phyloP scores from a whole-genome alignment of 768 basidiomycete species.

The Psilocybe azurescens region DNA sequence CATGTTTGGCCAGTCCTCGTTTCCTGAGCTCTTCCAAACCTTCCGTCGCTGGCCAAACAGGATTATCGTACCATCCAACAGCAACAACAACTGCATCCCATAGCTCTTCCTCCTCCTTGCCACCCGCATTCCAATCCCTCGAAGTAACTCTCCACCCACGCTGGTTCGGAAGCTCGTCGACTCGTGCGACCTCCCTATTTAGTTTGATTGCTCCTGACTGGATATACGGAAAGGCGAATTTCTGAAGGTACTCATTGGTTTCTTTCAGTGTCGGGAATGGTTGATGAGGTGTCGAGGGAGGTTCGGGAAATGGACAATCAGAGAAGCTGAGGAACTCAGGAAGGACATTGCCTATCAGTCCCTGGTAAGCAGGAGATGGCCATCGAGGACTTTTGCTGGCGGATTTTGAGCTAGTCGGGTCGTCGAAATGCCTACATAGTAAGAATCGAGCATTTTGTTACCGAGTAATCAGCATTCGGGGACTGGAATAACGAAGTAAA shows the following conservation, averaged over 20 bases:
- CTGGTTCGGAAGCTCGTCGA: conserved; percentile 37
- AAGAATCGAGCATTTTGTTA: too few relatives aligned
- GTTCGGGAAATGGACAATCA: conserved; percentile 38
- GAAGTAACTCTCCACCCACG: conserved; percentile 46
- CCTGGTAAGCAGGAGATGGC: conserved; percentile 54
- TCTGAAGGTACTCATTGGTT: conserved; percentile 41
- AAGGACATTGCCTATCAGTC: conserved; percentile 54
- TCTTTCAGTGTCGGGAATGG: conserved; percentile 46
- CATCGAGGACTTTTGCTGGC: conserved; percentile 34
- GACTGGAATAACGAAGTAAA: neutral
- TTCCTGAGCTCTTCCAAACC: conserved; percentile 43
- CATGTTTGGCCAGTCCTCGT: conserved; percentile 44
- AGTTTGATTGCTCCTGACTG: conserved; percentile 41
- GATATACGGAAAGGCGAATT: conserved; percentile 38
- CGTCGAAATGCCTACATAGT: conserved; percentile 37
- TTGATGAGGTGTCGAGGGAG: conserved; percentile 32
- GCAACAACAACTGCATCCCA: conserved; percentile 58
- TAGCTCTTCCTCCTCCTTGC: conserved; percentile 33
- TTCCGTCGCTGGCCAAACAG: conserved; percentile 46
- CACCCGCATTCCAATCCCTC: conserved; percentile 37
- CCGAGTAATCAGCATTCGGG: too few relatives aligned
- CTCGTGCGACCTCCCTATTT: conserved; percentile 42
- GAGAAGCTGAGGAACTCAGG: conserved; percentile 51
- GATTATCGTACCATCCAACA: conserved; percentile 50
- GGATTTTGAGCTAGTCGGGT: conserved; percentile 16